These are phyloP conservation scores for Tetrastigma voinierianum DNA, from an alignment of 164 flowering plant species.

Conservation along the genomic window DNA sequence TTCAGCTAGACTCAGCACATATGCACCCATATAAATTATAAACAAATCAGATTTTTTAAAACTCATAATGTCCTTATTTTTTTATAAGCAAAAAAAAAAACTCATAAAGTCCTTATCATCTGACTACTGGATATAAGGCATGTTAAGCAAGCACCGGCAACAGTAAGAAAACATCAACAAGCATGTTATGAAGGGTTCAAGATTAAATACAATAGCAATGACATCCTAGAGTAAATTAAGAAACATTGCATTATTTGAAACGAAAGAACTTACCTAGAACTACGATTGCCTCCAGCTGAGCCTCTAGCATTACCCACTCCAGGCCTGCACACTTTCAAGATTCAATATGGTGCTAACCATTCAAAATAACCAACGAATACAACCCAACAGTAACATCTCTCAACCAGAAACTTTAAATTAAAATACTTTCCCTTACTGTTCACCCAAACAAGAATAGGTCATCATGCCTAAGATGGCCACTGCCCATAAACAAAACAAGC, in stretches of 20 bases:
- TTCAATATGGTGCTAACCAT: slow-evolving; percentile 5
- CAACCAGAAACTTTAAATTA: neutral
- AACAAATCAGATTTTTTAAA: too few species aligned
- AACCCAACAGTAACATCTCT: neutral
- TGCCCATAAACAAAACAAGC: too few species aligned
- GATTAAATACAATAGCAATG: neutral
- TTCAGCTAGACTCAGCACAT: too few species aligned
- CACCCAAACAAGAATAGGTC: too few species aligned
- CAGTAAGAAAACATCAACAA: too few species aligned
- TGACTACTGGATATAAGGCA: too few species aligned
- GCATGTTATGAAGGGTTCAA: neutral
- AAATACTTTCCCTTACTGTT: neutral
- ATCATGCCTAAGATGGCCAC: too few species aligned
- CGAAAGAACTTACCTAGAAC: slow-evolving; percentile 34
- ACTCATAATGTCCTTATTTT: too few species aligned
- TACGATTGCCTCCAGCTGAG: slow-evolving; percentile 30
- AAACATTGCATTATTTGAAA: neutral
- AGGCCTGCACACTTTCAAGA: slow-evolving; percentile 36
- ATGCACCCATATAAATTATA: too few species aligned
- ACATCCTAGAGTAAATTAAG: neutral
- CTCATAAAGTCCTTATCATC: too few species aligned
- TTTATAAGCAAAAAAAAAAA: too few species aligned
- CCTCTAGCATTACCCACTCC: slow-evolving; percentile 34
- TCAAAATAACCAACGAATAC: neutral
- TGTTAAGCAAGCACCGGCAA: too few species aligned